Base-by-base conservation (phyloP, 2,329 filamentous ascomycete genomes). In the Dothiorella sarmentorum region DNA sequence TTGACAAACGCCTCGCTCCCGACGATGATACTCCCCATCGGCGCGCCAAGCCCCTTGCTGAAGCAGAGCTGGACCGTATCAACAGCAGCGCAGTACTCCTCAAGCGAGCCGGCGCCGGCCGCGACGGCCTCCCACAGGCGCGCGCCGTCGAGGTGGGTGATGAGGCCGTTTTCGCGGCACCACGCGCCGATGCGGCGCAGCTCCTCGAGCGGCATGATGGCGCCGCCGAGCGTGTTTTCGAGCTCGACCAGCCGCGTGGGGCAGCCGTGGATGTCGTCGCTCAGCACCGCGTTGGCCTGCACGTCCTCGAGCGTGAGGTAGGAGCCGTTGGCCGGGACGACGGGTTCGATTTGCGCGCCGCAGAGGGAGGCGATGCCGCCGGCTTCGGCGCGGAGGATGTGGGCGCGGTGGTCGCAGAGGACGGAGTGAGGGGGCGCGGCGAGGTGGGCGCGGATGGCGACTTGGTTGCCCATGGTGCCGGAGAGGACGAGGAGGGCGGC, bases 381-480 rank as follows among this genome's bases (percentile, higher is more conserved):
- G 2, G 83, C 84, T 69, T 87, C 85, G 77, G 87, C 85, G 38
- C 85, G 79, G 59, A 90, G 78, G 60, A 97, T 89, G 70, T 97
- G 93, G 4, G 85, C 83, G 31, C 90, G 83, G 63, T 86, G 79
- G 69, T 97, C 92, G 65, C 88, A 90, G 7, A 97, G 76, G 4
- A 97, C 83, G 7, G 83, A 83, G 70, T 96, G 85, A 0, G 93
- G 93, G 13, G 92, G 91, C 61, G 90, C 87, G 0, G 79, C 82
- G 13, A 97, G 80, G 60, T 94, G 88, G 1, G 89, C 82, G 37
- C 92, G 85, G 40, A 96, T 80, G 0, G 88, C 87, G 17, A 97
- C 79, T 71, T 96, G 91, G 75, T 97, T 97, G 38, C 91, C 91
- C 91, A 96, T 96, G 4, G 92, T 96, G 3, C 93, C 93, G 0